Percentiles rank a stretch among this genome's conserved stretches.
These are phyloP conservation scores for Eremothecium sinecaudum DNA, from an alignment of 1,139 yeast species.

Conservation along the genomic window DNA sequence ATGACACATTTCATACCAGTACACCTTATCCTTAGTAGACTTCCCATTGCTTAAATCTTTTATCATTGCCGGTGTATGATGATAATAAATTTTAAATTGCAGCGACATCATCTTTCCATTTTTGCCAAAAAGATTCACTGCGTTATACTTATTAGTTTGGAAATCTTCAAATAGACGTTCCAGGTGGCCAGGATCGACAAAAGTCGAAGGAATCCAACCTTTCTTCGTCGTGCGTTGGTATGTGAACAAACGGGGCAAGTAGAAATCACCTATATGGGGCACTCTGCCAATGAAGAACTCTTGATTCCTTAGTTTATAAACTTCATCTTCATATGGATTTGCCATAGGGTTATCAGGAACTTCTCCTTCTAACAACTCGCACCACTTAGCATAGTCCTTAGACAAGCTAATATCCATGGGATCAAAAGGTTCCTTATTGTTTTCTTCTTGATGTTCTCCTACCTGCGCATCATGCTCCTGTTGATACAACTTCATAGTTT, in stretches of 20 bases:
- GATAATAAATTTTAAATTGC: conserved; percentile 26
- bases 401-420: conserved; percentile 11
- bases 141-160: conserved; percentile 20
- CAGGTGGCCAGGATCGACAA: conserved; percentile 21
- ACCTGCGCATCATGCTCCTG: conserved; percentile 9
- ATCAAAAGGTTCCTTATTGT: conserved; percentile 8
- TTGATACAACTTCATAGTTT: conserved; percentile 10
- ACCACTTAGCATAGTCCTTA: conserved; percentile 22
- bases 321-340: conserved; percentile 26
- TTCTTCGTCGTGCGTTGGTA: conserved; percentile 19
- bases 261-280: conserved; percentile 30
- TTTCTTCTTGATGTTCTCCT: conserved; percentile 17
- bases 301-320: conserved; percentile 26
- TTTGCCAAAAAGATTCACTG: conserved; percentile 24
- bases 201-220: conserved; percentile 14
- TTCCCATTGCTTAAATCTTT: conserved; percentile 18
- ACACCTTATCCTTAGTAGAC: conserved; percentile 14
- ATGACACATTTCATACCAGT: conserved; percentile 31
- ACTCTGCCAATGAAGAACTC: conserved; percentile 29
- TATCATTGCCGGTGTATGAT: conserved; percentile 25
- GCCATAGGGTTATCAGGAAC: conserved; percentile 24
- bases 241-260: conserved; percentile 27
- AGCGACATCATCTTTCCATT: conserved; percentile 26
- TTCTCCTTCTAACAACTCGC: conserved; percentile 23
- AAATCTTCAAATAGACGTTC: conserved; percentile 17